Base-by-base conservation (phyloP, 352 stramenopile species). In the Thraustochytrium sp. region DNA sequence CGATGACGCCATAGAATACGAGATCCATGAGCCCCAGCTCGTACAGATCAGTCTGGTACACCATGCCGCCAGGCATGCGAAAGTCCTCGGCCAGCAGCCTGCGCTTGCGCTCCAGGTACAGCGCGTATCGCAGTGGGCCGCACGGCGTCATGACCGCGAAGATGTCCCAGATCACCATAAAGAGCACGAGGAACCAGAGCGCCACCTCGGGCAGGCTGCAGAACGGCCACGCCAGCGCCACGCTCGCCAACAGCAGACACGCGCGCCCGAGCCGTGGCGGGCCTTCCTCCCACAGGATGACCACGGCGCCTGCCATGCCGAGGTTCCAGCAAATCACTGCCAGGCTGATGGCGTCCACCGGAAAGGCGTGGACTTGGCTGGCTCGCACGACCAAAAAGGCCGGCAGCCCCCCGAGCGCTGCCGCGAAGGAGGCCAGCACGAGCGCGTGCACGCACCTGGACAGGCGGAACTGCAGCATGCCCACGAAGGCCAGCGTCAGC, bases 1-100 rank as follows among this genome's bases (percentile, higher is more conserved):
- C 65, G 31, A 77, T 62, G 65, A 77, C 65, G 9, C 42, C 65
- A 36, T 77, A 77, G 46, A 77, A 77, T 16, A 77, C 65, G n/a
- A 77, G 42, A 38, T 77, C 65, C 65, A 77, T 77, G 40, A 77
- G 65, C 1, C 65, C 65, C 23, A 77, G 65, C 46, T 55, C 29
- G 37, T 77, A 77, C 18, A 77, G 46, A 5, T 5, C 13, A 23
- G 26, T 21, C 65, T 62, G 13, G 26, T 36, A 77, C 9, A 77
- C 0, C 65, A 77, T 77, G 21, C 65, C 65, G 21, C n/a, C 18
- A 0, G 65, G 65, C 42, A 77, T 55, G 11, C 3, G 29, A 29
- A 77, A 62, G 9, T 55, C 65, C 23, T 68, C 4, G 9, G 42
- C 65, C 65, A 77, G 68, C 11, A 37, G 64, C 49, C 46, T 55